Base-by-base conservation (phyloP, 352 stramenopile species). In the Saprolegnia parasitica region DNA sequence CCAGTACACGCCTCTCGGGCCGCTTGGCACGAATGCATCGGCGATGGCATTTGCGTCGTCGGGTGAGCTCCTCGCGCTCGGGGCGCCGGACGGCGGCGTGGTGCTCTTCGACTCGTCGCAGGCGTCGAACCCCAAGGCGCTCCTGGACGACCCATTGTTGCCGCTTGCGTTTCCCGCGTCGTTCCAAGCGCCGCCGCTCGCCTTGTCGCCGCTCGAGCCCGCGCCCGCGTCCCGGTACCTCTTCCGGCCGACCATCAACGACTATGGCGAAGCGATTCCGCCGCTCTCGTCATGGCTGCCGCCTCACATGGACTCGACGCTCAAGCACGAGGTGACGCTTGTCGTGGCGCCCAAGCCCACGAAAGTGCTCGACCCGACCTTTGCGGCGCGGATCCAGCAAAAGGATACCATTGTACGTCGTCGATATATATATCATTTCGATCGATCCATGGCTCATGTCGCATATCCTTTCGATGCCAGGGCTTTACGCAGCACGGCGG, bases 191-290 rank as follows among this genome's bases (percentile, higher is more conserved):
- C 63, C 63, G n/a, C 63, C 63, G 32, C 47, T 70, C 18, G 55
- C 63, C 3, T 26, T 70, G 37, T 70, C 63, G 35, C 63, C 63
- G 20, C 63, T 70, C 23, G 63, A 70, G 54, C 45, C 63, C 5
- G 63, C 63, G 13, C 63, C 63, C 5, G 63, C 63, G n/a, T 70
- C 63, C 5, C 63, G 63, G 20, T 70, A 70, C 47, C n/a, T 70
- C 24, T 70, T 70, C 23, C 63, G 63, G 4, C 63, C 50, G 20
- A 61, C 63, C 3, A 23, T 61, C 9, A 61, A 70, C 26, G 63
- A 42, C 24, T 70, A 61, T 18, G 63, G 63, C 32, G 42, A 60
- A n/a, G 46, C 47, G 26, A 61, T 70, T 11, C 20, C 46, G 13
- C 63, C 63, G 39, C 47, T 70, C 11, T 70, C 63, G 37, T 15